Base-by-base conservation (phyloP, 305 asterid species). In the Fraxinus sp. region DNA sequence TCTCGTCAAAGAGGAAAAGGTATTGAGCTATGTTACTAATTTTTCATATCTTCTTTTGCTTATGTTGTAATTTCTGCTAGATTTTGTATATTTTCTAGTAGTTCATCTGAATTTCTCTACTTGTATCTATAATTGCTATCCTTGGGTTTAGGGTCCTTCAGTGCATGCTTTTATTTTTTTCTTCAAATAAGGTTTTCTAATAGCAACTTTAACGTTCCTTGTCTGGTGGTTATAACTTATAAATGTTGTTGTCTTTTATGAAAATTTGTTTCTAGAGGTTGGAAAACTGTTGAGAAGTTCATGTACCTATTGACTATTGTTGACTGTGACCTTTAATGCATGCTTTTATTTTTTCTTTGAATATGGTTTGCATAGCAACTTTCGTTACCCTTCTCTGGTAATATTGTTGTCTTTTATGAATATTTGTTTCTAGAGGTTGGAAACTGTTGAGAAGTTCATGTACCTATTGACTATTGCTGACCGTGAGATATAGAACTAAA, bases 1-100 rank as follows among this genome's bases (percentile, higher is more conserved):
- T 73, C 87, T 11, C 97, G 97, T 76, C 94, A 91, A 46, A 88
- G 93, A 84, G 98, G 98, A 82, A 94, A 94, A 89, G 98, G 97
- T 94, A 83, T 84, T 22, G 20, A 32, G 76, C 24, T 32, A 30
- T 68, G 7, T 70, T 32, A 10, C 11, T 3, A 66, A 9, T n/a
- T 82, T 77, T 32, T 4, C 55, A 1, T 49, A 6, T 7, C 1
- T 32, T 20, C 76, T 41, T 30, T 22, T 20, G 39, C n/a, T 35
- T 9, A 35, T 13, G 41, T 8, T 7, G 81, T 28, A 26, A 66
- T 24, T 11, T 10, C 35, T 66, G 74, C 36, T 66, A 9, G 18
- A 26, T 59, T 77, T 62, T 82, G n/a, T 78, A 3, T 83, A 70
- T 70, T 35, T 16, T 28, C 33, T 70, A 6, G 20, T 30, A 32